Conservation (phyloP, 2,329 filamentous ascomycete genomes). For the Paracamarosporium sp. region DNA sequence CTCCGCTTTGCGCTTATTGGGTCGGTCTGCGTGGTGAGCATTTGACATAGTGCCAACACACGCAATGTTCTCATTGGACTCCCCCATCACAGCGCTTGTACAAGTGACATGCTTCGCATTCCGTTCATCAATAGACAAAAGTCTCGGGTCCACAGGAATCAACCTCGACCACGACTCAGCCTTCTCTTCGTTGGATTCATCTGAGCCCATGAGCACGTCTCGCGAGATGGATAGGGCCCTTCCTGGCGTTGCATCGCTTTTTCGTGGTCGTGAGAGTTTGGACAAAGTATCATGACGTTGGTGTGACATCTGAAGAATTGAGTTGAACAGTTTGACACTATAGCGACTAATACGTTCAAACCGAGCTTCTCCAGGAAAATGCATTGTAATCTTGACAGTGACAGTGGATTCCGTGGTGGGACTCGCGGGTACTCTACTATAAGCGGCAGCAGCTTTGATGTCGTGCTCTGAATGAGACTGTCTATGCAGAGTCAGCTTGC, state of each 20-base stretch:
- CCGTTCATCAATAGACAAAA: not conserved
- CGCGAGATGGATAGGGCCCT: not conserved
- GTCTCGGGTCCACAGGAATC: not conserved
- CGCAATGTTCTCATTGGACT: not conserved
- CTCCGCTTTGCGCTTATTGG: constrained; percentile 12
- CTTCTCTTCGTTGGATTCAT: not conserved
- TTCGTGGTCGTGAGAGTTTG: not conserved
- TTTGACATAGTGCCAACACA: not conserved
- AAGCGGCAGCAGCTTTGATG: constrained; percentile 29
- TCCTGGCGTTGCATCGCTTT: not conserved
- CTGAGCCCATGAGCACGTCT: not conserved
- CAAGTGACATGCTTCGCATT: not conserved
- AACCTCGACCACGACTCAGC: not conserved
- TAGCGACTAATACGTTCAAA: constrained; percentile 41
- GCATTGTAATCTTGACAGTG: constrained; percentile 18
- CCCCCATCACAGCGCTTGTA: not conserved
- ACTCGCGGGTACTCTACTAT: not conserved
- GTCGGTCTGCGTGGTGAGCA: not conserved
- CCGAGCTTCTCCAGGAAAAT: constrained; percentile 33
- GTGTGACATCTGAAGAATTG: not conserved
- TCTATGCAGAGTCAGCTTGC: not conserved
- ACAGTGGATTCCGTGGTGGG: constrained; percentile 20
- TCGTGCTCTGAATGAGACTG: constrained; percentile 26
- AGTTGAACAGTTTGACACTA: constrained; percentile 25
- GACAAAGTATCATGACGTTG: not conserved